A percentile compares a stretch with the other conserved stretches of the same genome.
These are phyloP conservation scores for Microdochium nivale DNA, from an alignment of 2,329 filamentous ascomycete species.

Conservation along the genomic window DNA sequence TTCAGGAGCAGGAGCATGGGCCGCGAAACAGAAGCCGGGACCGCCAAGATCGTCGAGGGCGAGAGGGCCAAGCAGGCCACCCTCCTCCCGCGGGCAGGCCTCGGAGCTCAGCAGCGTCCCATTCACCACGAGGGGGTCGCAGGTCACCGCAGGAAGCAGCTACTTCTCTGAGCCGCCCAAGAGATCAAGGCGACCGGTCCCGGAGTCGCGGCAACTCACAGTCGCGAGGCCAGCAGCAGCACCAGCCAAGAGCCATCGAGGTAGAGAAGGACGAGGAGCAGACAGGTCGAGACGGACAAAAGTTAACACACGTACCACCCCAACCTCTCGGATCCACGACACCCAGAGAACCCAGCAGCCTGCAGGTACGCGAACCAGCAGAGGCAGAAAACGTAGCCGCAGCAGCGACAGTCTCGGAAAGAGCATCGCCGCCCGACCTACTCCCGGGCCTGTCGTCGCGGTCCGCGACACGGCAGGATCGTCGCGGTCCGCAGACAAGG, in stretches of 20 bases:
- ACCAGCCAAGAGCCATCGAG: neutral
- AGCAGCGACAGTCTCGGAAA: neutral
- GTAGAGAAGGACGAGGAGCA: neutral
- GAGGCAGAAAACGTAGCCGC: neutral
- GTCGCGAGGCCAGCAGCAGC: neutral
- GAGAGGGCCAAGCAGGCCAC: conserved; percentile 1
- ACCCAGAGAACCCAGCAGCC: neutral
- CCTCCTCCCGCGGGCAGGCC: neutral
- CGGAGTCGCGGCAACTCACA: neutral
- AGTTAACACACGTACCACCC: neutral
- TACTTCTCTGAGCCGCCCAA: neutral
- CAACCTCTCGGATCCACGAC: neutral
- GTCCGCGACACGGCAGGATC: neutral
- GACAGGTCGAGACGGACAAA: neutral
- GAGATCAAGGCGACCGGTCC: neutral
- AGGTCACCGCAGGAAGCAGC: neutral
- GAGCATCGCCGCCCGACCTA: neutral
- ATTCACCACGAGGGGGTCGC: neutral
- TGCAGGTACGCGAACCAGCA: neutral
- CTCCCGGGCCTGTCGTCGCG: neutral
- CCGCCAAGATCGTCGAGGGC: conserved; percentile 6
- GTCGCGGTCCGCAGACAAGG: neutral
- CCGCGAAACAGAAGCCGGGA: conserved; percentile 11
- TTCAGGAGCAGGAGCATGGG: no score
- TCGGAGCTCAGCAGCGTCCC: conserved; percentile 1